Evolutionary conservation across 2,329 filamentous ascomycete genomes (phyloP).

Genomic region (Aspergillus oerlinghausenensis): DNA sequence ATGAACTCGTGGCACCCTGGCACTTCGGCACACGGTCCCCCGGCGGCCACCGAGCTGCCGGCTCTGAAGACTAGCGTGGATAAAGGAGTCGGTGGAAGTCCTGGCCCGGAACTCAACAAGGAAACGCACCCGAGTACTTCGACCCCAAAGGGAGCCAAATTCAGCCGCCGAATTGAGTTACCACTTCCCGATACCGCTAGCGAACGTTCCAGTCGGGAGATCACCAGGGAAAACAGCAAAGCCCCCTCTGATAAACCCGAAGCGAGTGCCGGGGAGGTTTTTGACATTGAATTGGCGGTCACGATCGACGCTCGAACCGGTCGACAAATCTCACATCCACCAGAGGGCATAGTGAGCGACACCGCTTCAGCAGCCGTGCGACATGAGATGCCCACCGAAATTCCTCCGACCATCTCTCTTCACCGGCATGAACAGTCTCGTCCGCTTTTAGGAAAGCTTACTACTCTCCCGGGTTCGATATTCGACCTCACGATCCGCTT

Average conservation of each 20-base stretch:
- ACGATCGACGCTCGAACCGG: conserved; percentile 43
- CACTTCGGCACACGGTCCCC: conserved; percentile 25
- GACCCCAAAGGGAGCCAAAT: conserved; percentile 29
- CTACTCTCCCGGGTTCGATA: conserved; percentile 62
- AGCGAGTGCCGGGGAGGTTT: conserved; percentile 12
- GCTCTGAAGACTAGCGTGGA: conserved; percentile 29
- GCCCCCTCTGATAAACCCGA: conserved; percentile 3
- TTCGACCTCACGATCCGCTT: conserved; percentile 61
- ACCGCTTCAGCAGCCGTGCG: conserved; percentile 6
- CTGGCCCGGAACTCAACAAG: conserved; percentile 8
- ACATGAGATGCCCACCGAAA: conserved; percentile 3
- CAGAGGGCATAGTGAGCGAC: conserved; percentile 15
- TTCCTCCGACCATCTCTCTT: conserved; percentile 5
- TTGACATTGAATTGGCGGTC: conserved; percentile 34
- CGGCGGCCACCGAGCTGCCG: conserved; percentile 28
- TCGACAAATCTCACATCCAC: conserved; percentile 23
- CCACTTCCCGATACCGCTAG: conserved; percentile 36
- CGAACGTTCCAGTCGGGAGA: conserved; percentile 27
- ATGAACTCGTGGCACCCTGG: conserved; percentile 42
- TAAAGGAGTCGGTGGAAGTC: conserved; percentile 14
- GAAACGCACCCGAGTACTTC: conserved; percentile 18
- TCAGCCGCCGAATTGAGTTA: conserved; percentile 36
- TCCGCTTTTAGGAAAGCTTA: conserved; percentile 58
- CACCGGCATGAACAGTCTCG: conserved; percentile 31
- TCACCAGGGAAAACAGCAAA: conserved; percentile 9